These are phyloP conservation scores for Penicillium simplicissimum DNA, from an alignment of 495 filamentous ascomycete genomes.

Conservation along the genomic window DNA sequence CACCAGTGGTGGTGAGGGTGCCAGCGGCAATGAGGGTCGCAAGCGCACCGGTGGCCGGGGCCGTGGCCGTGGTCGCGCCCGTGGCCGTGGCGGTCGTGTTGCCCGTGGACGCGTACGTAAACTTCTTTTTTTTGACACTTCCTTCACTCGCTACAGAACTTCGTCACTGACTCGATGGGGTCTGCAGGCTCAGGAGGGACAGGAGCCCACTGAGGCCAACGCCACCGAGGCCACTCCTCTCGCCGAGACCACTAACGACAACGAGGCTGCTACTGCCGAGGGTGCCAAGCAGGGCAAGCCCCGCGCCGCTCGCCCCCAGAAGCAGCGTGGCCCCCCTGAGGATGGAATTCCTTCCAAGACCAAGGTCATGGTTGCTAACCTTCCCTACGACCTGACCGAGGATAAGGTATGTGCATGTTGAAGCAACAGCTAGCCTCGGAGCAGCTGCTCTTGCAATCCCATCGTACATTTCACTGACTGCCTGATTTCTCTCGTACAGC, in stretches of 20 bases:
- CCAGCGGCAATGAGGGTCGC: slow-evolving; percentile 70
- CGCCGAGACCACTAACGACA: slow-evolving; percentile 62
- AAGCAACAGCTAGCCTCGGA: background rate
- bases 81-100: slow-evolving; percentile 62
- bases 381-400: slow-evolving; percentile 95
- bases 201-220: slow-evolving; percentile 48
- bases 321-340: slow-evolving; percentile 90
- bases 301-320: slow-evolving; percentile 50
- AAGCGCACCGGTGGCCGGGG: slow-evolving; percentile 76
- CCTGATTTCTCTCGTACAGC: slow-evolving; percentile 49
- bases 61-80: slow-evolving; percentile 74
- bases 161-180: background rate
- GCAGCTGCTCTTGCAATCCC: background rate
- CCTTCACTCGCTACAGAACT: background rate
- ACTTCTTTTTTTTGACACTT: background rate
- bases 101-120: slow-evolving; percentile 73
- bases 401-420: slow-evolving; percentile 69
- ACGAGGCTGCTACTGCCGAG: slow-evolving; percentile 51
- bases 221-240: slow-evolving; percentile 55
- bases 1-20: slow-evolving; percentile 64
- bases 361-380: slow-evolving; percentile 99
- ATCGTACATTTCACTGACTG: slow-evolving; percentile 39
- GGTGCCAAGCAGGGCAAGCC: slow-evolving; percentile 48
- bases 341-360: slow-evolving; percentile 98
- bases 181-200: slow-evolving; percentile 28